These are phyloP conservation scores for Cladosporium sphaerospermum DNA, from an alignment of 2,329 filamentous ascomycete genomes.

Conservation along the genomic window DNA sequence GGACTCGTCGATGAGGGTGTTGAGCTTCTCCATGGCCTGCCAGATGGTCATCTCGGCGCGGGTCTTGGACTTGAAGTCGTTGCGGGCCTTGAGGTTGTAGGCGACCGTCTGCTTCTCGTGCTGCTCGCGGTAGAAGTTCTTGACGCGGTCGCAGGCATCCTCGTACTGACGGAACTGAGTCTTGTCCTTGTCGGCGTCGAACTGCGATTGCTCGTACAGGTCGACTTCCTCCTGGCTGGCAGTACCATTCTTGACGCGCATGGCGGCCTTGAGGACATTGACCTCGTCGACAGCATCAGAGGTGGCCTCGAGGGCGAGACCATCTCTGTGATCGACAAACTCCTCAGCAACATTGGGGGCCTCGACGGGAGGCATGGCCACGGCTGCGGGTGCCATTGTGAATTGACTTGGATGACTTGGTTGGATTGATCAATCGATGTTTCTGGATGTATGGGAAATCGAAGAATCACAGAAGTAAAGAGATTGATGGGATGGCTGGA, in stretches of 20 bases:
- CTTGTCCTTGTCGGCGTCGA: constrained; percentile 73
- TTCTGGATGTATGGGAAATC: not conserved
- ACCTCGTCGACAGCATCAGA: constrained; percentile 56
- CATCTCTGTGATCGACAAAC: constrained; percentile 41
- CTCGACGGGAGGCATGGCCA: constrained; percentile 38
- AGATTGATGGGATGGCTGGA: not conserved
- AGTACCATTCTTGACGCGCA: constrained; percentile 25
- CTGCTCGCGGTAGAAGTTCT: constrained; percentile 74
- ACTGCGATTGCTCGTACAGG: constrained; percentile 56
- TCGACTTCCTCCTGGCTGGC: constrained; percentile 34
- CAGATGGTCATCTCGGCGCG: constrained; percentile 77
- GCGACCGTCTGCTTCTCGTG: constrained; percentile 68
- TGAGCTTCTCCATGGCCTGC: constrained; percentile 88
- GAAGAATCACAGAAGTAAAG: not conserved
- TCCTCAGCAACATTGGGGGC: constrained; percentile 39
- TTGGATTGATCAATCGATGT: not conserved
- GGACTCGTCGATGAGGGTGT: constrained; percentile 83
- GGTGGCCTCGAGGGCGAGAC: constrained; percentile 51
- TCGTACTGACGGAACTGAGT: constrained; percentile 76
- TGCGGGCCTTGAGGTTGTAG: constrained; percentile 77
- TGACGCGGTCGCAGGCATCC: constrained; percentile 74
- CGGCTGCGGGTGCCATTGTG: constrained; percentile 31
- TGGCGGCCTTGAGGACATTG: constrained; percentile 52
- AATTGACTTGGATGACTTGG: not conserved
- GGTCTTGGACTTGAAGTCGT: constrained; percentile 59